These are phyloP conservation scores for Apiospora kogelbergensis DNA, from an alignment of 2,329 filamentous ascomycete genomes.

Conservation along the genomic window DNA sequence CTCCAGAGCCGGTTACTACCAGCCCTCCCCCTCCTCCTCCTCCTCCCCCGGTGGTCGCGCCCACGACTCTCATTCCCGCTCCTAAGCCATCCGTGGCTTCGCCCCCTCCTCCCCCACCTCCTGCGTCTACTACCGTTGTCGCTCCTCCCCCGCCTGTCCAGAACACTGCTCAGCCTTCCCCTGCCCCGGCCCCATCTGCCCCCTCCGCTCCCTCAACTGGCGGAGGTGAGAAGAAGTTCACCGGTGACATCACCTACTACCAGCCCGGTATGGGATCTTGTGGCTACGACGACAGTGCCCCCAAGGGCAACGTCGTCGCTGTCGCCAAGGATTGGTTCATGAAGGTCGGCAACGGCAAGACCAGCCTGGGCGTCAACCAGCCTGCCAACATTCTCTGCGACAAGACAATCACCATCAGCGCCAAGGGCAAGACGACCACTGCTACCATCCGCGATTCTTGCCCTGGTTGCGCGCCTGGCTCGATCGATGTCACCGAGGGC, in stretches of 20 bases:
- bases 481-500: constrained; percentile 62
- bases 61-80: constrained; percentile 15
- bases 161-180: neutral
- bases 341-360: constrained; percentile 54
- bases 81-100: constrained; percentile 6
- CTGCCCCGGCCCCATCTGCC: constrained; percentile 16
- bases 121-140: constrained; percentile 2
- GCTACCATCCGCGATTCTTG: constrained; percentile 75
- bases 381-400: constrained; percentile 66
- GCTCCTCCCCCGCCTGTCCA: neutral
- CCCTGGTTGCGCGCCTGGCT: constrained; percentile 58
- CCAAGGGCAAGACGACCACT: constrained; percentile 53
- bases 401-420: constrained; percentile 63
- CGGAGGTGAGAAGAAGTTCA: constrained; percentile 25
- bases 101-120: neutral
- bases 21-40: constrained; percentile 18
- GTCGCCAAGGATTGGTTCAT: constrained; percentile 55
- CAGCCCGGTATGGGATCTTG: constrained; percentile 67
- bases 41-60: constrained; percentile 15
- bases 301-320: constrained; percentile 65
- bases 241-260: constrained; percentile 76
- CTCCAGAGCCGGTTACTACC: constrained; percentile 13
- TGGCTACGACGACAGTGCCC: constrained; percentile 60
- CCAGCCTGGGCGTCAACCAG: constrained; percentile 49
- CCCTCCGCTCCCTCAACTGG: constrained; percentile 23